Evolutionary conservation across 768 basidiomycete species (phyloP), one percentile per base, ranked within the genome.

Genomic region (Serendipita sp.): DNA sequence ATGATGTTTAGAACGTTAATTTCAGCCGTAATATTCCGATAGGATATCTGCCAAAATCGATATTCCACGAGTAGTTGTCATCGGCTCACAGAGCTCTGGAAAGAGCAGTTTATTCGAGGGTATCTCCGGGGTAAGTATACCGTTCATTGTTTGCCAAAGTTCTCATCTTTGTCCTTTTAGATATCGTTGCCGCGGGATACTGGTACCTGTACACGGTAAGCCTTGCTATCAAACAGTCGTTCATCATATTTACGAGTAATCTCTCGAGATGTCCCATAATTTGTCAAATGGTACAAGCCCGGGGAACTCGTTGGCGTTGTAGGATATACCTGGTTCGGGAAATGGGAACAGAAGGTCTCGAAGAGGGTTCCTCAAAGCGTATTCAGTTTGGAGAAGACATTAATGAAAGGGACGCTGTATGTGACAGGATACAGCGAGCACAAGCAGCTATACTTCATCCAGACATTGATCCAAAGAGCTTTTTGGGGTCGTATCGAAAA

Each of bases 41-140:
- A 41, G 38, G 7, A 41, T 41, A 5, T 41, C 38, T 5, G 38
- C 38, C 13, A 7, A 5, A 41, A 60, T 60, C 56, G 16, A 30
- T 8, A 37, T 37, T 28, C 56, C 56, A 8, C 56, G 35, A 37
- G 34, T 60, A n/a, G 56, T 60, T n/a, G 56, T 60, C 7, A 32
- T 60, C 8, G 56, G 56, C 3, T 18, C 16, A 5, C 56, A 60
- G n/a, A 18, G 16, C 56, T 24, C 56, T 60, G 56, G 56, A 32
- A 60, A 60, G 32, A 60, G 56, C 56, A 60, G 56, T n/a, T 28
- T 60, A 32, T 60, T 60, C n/a, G 56, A 60, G 32, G 56, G 56
- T 8, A 60, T 60, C 18, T 60, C 56, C 35, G 34, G 56, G 56
- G 56, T 60, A 60, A 28, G 56, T n/a, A 16, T 10, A n/a, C 56